phyloP scores from a whole-genome alignment of 73 alveolate genomes.

The Paramecium primaurelia region DNA sequence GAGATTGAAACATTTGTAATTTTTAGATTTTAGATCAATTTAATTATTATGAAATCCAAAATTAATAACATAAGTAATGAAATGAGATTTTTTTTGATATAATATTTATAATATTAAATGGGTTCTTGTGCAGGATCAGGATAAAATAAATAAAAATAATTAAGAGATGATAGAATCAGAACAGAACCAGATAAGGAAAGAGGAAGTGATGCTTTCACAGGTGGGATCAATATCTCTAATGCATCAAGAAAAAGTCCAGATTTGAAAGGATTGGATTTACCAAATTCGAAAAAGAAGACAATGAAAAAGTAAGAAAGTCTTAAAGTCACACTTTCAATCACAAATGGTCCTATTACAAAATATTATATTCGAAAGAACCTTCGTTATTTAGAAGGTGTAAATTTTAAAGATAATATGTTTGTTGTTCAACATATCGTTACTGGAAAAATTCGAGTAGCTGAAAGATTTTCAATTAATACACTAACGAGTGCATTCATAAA shows the following conservation, averaged over 20 bases:
- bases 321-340: background rate
- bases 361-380: background rate
- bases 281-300: background rate
- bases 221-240: background rate
- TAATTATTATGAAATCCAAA: background rate
- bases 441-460: background rate
- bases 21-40: background rate
- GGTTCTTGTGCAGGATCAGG: slow-evolving; percentile 5
- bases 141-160: background rate
- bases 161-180: background rate
- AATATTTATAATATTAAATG: background rate
- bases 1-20: background rate
- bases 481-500: background rate
- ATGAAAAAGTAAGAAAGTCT: slow-evolving; percentile 11
- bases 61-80: background rate
- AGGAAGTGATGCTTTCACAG: background rate
- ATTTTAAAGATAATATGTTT: background rate
- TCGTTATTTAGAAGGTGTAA: background rate
- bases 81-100: background rate
- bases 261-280: background rate
- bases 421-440: slow-evolving; percentile 14
- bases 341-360: background rate
- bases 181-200: slow-evolving; percentile 13
- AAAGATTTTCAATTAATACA: background rate
- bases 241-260: background rate